phyloP scores from a whole-genome alignment of 257 asterid species.

The Solanum verrucosum region DNA sequence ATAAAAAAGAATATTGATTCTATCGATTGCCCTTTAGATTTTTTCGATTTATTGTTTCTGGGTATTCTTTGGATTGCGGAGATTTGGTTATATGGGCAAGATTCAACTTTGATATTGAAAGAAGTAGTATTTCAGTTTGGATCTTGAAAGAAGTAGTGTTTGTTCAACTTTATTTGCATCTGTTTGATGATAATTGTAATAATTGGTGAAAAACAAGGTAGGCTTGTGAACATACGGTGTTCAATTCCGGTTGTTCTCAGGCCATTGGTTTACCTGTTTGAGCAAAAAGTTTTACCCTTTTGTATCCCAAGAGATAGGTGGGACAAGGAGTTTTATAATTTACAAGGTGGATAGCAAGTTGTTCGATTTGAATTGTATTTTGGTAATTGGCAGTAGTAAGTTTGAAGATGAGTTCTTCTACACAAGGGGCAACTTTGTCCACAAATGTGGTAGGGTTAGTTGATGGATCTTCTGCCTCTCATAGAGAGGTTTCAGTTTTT shows the following conservation, averaged over 20 bases:
- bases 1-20: neutral
- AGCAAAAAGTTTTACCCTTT: slow-evolving; percentile 37
- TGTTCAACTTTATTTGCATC: neutral
- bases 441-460: slow-evolving; percentile 52
- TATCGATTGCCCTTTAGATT: neutral
- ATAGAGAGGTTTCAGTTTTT: slow-evolving; percentile 34
- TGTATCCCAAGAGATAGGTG: slow-evolving; percentile 63
- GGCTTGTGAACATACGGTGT: slow-evolving; percentile 73
- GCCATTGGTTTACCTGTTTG: slow-evolving; percentile 41
- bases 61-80: slow-evolving; percentile 16
- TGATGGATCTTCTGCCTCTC: slow-evolving; percentile 40
- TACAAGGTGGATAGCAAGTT: slow-evolving; percentile 57
- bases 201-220: slow-evolving; percentile 25
- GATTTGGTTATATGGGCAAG: neutral
- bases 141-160: neutral
- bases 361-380: neutral
- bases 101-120: slow-evolving; percentile 1
- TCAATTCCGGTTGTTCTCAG: slow-evolving; percentile 57
- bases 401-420: slow-evolving; percentile 58
- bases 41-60: neutral
- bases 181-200: slow-evolving; percentile 67
- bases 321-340: slow-evolving; percentile 77
- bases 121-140: neutral
- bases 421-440: slow-evolving; percentile 65
- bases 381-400: neutral